Base-by-base conservation (phyloP, 495 filamentous ascomycete genomes). In the Penicillium robsamsonii region DNA sequence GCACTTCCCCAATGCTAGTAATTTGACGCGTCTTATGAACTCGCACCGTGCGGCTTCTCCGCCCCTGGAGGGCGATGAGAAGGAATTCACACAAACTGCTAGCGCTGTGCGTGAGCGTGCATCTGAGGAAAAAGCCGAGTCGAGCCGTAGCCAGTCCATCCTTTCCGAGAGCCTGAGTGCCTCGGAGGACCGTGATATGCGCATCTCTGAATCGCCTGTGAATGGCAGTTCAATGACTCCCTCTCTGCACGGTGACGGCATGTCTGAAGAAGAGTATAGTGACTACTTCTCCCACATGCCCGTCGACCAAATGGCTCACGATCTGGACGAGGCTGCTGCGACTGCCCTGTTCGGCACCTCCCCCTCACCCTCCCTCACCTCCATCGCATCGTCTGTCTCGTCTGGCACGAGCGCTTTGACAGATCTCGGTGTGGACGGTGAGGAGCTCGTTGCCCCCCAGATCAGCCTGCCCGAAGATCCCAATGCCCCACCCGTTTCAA, bases 21-120 rank as follows among this genome's bases (percentile, higher is more conserved):
- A 51, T 60, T 70, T 72, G 57, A 66, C 75, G 63, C 70, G 65
- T 58, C 63, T 79, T 49, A 70, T 78, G 67, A 87, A 87, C 65
- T 88, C 86, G 35, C 77, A 85, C 53, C 85, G 88, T 52, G 87
- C 85, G 8, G 83, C 83, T 47, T 91, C 88, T 58, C 94, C 95
- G 46, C 91, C 90, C 22, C 81, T 97, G 29, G 94, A 98, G 75
- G 88, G 90, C 59, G 94, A 97, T 60, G 94, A 98, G 75, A 89
- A 87, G 63, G 94, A 97, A 72, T 98, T 98, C 66, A 96, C 91
- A 4, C 91, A 93, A 73, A 97, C 93, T 6, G 94, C 94, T 9
- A 86, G 87, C 64, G 87, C 85, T 42, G 82, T 97, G 70, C 90
- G 91, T 62, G 88, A 88, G 75, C 83, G 89, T 55, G 89, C 76